Evolutionary conservation across 2,329 filamentous ascomycete genomes (phyloP).

Genomic region (Monilinia fructigena): DNA sequence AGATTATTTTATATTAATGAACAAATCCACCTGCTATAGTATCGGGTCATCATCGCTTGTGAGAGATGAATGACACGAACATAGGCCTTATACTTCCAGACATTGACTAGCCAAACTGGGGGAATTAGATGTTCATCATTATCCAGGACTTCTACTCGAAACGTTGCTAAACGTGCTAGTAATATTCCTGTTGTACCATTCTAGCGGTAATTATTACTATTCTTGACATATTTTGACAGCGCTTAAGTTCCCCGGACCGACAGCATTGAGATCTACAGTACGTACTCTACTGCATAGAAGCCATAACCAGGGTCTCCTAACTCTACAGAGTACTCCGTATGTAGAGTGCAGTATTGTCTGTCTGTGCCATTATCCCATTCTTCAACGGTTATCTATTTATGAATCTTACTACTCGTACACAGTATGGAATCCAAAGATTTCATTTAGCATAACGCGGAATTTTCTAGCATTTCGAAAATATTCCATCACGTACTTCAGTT

Average conservation of each 20-base stretch:
- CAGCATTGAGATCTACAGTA: neutral
- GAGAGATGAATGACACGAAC: neutral
- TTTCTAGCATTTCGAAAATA: neutral
- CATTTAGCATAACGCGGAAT: neutral
- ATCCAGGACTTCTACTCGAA: neutral
- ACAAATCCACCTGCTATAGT: neutral
- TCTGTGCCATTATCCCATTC: neutral
- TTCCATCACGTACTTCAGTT: neutral
- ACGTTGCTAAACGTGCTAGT: neutral
- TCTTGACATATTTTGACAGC: conserved; percentile 11
- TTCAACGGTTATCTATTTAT: neutral
- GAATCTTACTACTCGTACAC: too few species aligned
- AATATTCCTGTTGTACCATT: neutral
- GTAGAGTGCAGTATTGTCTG: too few species aligned
- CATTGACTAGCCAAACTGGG: neutral
- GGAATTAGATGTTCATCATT: neutral
- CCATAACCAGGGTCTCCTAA: neutral
- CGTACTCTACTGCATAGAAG: neutral
- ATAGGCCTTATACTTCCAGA: too few species aligned
- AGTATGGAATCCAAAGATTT: neutral
- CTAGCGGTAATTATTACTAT: neutral
- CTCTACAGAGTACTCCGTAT: too few species aligned
- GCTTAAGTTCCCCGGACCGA: neutral
- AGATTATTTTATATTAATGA: neutral
- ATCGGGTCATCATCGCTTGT: neutral